Conservation (phyloP, 2,329 filamentous ascomycete genomes). For the Ophiostoma angusticollis region DNA sequence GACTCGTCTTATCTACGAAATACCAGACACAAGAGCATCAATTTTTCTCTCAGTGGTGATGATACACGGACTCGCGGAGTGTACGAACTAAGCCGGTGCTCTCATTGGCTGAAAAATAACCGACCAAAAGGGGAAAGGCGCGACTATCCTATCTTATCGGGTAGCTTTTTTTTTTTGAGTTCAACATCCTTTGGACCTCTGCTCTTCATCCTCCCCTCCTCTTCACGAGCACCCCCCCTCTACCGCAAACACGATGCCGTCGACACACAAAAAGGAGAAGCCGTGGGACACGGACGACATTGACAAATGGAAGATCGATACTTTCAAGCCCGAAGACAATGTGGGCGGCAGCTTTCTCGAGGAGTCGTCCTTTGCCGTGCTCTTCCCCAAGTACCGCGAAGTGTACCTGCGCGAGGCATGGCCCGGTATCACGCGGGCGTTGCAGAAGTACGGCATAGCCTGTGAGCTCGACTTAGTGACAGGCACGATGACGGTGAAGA, state of each 20-base stretch:
- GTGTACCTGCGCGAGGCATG: slow-evolving; percentile 85
- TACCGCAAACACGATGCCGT: slow-evolving; percentile 77
- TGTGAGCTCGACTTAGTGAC: slow-evolving; percentile 91
- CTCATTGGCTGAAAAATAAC: neutral
- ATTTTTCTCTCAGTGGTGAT: too few species aligned
- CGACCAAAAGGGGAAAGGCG: neutral
- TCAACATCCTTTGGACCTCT: neutral
- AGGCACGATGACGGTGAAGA: slow-evolving; percentile 93
- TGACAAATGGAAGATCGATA: slow-evolving; percentile 89
- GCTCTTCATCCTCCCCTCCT: neutral
- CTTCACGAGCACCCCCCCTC: neutral
- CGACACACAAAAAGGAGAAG: slow-evolving; percentile 79
- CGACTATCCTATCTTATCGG: slow-evolving; percentile 3
- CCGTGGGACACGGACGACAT: slow-evolving; percentile 95
- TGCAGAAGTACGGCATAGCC: slow-evolving; percentile 79
- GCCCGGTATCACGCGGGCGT: slow-evolving; percentile 75
- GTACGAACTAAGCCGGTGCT: too few species aligned
- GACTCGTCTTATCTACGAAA: too few species aligned
- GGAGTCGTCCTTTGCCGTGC: slow-evolving; percentile 75
- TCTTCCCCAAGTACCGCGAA: slow-evolving; percentile 96
- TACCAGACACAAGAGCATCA: too few species aligned
- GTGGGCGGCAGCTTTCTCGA: slow-evolving; percentile 74
- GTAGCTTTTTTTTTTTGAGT: slow-evolving; percentile 4
- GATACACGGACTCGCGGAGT: too few species aligned
- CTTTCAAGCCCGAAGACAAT: slow-evolving; percentile 80